Evolutionary conservation across 2,329 filamentous ascomycete genomes (phyloP), one percentile per base, ranked within the genome.

Genomic region (Penicillium hesseltinei): DNA sequence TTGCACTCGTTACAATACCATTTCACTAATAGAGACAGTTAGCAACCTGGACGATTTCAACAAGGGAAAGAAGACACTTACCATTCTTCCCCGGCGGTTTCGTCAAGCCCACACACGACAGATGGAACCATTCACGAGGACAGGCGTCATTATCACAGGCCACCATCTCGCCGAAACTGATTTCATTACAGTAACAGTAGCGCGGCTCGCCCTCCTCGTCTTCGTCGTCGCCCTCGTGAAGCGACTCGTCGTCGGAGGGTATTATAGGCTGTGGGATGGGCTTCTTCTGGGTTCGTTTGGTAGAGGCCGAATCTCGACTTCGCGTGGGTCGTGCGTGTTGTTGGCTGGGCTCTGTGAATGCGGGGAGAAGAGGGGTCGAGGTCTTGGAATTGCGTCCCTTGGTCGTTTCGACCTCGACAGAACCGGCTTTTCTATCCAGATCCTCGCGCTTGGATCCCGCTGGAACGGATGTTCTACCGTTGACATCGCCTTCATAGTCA

Each of bases 151-250:
- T 86, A 71, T 92, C 90, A 69, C 89, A 92, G 2, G 88, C 90
- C 43, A 92, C 88, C 90, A 92, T 92, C 75, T 91, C 89, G 21
- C 90, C 89, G 69, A 91, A 92, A 67, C 88, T 91, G 54, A 91
- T 86, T 47, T 87, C 84, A 65, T 91, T 88, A 72, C 90, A 92
- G 75, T 90, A 90, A 73, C 90, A 91, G 73, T 92, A 92, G 15
- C 85, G 81, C 38, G 86, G 88, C 70, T 92, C 89, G 62, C 89
- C 85, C 4, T 82, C 84, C 59, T 88, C 87, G 38, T 81, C 80
- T 36, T 88, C 85, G 8, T 86, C 85, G 13, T 85, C 87, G 1
- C 78, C 79, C 25, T 79, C 80, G 23, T 75, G 69, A 8, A 74
- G 67, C 3, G 74, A 74, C 59, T 78, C 76, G 17, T 78, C 74